Evolutionary conservation across 495 filamentous ascomycete species (phyloP), one percentile per base, ranked within the genome.

Genomic region (Xylaria curta): DNA sequence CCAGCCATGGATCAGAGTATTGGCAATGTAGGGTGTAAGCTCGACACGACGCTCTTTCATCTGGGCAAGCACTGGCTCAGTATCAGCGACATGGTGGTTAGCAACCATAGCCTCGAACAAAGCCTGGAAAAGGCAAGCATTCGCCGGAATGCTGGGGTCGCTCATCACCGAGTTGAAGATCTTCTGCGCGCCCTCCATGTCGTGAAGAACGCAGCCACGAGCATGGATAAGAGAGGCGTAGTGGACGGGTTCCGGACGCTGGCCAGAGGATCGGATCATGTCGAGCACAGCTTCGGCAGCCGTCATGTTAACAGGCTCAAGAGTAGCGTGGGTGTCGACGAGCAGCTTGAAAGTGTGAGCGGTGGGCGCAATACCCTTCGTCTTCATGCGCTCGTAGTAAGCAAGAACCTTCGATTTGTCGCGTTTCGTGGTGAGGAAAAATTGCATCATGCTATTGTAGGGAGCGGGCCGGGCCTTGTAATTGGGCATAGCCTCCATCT

Each of bases 371-470:
- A 99, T 98, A 69, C 91, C 90, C 81, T 91, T 93, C 51, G 89
- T 83, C 72, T 91, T 87, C 96, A 99, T 98, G 73, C 95, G 92
- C 76, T 97, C 92, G 80, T 95, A 98, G 86, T 98, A 99, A 28
- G 91, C 88, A n/a, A 98, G 89, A 15, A 97, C 95, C 87, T 98
- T 98, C 81, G 84, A 81, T 81, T 94, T 93, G 80, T 99, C 97
- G 21, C 94, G 91, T 87, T 98, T 98, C 36, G 97, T 98, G 76
- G 91, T 95, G 70, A 98, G 88, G 89, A 98, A 99, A 86, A 97
- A 98, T 81, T 99, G 96, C 88, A 99, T 99, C 89, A 99, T 90
- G 78, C 93, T 95, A 84, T 99, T 98, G 87, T 99, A 99, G 4
- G 96, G 96, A 12, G 96, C 96, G 3, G 97, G 93, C 8, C 96